Base-by-base conservation (phyloP, 2,329 filamentous ascomycete genomes). In the Pestalotiopsis fici region DNA sequence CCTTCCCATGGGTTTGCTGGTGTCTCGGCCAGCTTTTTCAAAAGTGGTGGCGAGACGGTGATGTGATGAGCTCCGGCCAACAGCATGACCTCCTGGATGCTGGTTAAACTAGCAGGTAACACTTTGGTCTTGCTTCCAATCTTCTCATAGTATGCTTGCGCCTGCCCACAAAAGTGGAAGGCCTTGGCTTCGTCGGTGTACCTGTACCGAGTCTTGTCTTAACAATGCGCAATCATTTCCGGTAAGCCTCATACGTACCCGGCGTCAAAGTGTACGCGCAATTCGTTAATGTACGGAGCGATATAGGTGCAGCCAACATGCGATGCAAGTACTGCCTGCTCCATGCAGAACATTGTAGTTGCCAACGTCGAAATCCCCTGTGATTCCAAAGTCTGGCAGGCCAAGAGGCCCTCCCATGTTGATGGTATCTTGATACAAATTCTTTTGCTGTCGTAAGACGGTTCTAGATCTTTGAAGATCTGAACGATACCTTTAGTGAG, bases 241-340 rank as follows among this genome's bases (percentile, higher is more conserved):
- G 31, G 11, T 35, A 11, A 35, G 11, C 27, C 23, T 59, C 27
- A 3, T 27, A 74, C 78, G 71, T 74, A 87, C 82, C 76, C 79
- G 13, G 78, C 72, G 55, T 88, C 85, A 66, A 90, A 87, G 71
- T 91, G 88, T 4, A 90, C 89, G 69, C 85, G 86, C 54, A 91
- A 78, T 70, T 91, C 88, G 72, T 91, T 90, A 35, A 91, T 86
- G 69, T 90, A 91, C 0, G 90, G 89, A 0, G 89, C 87, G 56
- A 91, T 87, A 71, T 90, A 91, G 0, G 83, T 84, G 71, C 88
- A 91, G 3, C 83, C 82, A 0, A 83, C 86, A 62, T 88, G 84
- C 1, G 82, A 85, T 0, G 89, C 89, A 1, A 90, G 78, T 1
- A 82, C 81, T 0, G 88, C 89, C 73, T 66, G 67, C 57, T 69